Evolutionary conservation across 208 protist genomes (phyloP), one percentile per base, ranked within the genome.

Genomic region (Leishmania major): DNA sequence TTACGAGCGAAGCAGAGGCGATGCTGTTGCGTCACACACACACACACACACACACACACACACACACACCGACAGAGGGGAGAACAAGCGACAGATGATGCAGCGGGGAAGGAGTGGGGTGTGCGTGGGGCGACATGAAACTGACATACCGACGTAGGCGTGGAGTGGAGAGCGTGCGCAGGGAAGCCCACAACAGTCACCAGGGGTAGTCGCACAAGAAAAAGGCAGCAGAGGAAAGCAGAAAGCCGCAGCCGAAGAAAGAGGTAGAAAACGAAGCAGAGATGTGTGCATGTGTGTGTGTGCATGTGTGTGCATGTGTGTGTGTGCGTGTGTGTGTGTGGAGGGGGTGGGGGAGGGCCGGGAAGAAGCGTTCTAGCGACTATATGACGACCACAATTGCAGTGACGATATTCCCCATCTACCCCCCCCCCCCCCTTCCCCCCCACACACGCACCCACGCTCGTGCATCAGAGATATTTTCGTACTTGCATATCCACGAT

Each of bases 401-500:
- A 71, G 37, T 22, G 17, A 3, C 4, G 13, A 71, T n/a, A 28
- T 47, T 19, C 6, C 3, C 66, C 37, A 19, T 40, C 40, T 40
- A 40, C 40, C 37, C 37, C 37, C 35, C 37, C 37, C 37, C 37
- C 37, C 2, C 37, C 0, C 37, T 2, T 2, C 37, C 37, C 37
- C 37, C 37, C 37, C 40, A 35, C 45, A 45, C 45, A 13, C 10
- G 7, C 45, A 45, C 3, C 3, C 43, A 45, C 43, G 0, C 8
- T 22, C 2, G 67, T 53, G 17, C 7, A 74, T 77, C 51, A 77
- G 31, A 77, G 73, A 35, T 62, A 45, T 51, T 28, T 57, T 28
- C 73, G 47, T 7, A 77, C 51, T n/a, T 77, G 73, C 35, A n/a
- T 35, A 47, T 77, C 73, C 45, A 77, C 73, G 35, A 35, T 57